A percentile compares a stretch with the other conserved stretches of the same genome.
These are phyloP conservation scores for Cutaneotrichosporon daszewskae DNA, from an alignment of 1,284 basidiomycete genomes.

Conservation along the genomic window DNA sequence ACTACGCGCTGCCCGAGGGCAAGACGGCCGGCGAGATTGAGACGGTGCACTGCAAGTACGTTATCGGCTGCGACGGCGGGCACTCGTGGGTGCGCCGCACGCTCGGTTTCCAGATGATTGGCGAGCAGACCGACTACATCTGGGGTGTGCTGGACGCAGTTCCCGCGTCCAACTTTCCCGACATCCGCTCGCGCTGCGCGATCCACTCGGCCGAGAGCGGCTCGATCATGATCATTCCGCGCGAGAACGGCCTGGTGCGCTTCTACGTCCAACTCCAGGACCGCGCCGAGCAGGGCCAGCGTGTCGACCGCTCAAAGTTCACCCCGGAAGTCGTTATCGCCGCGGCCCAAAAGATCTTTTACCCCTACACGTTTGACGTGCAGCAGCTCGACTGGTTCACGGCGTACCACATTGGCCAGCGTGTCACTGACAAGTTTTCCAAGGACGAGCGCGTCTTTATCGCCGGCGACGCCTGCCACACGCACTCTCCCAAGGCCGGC, in stretches of 20 bases:
- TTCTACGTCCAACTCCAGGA: conserved; percentile 20
- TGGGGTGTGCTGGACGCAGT: conserved; percentile 27
- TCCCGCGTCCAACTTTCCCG: conserved; percentile 21
- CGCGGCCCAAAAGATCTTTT: conserved; percentile 34
- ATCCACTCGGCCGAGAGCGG: conserved; percentile 19
- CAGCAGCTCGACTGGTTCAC: conserved; percentile 40
- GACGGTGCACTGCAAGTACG: conserved; percentile 27
- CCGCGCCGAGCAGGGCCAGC: conserved; percentile 10
- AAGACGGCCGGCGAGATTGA: conserved; percentile 12
- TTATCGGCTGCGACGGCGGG: conserved; percentile 31
- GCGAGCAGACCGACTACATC: conserved; percentile 25
- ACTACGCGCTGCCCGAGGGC: conserved; percentile 16
- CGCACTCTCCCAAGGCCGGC: conserved; percentile 37
- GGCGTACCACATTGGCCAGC: conserved; percentile 41
- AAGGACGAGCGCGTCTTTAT: conserved; percentile 33
- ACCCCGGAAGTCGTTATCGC: conserved; percentile 31
- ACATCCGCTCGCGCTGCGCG: conserved; percentile 18
- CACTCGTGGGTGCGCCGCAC: conserved; percentile 24
- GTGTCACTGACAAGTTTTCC: conserved; percentile 21
- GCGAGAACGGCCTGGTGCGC: conserved; percentile 22
- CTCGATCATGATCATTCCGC: conserved; percentile 19
- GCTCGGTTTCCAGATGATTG: conserved; percentile 20
- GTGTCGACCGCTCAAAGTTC: conserved; percentile 24
- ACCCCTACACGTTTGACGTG: conserved; percentile 36
- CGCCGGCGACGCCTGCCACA: conserved; percentile 41